These are phyloP conservation scores for Colletotrichum sansevieriae DNA, from an alignment of 2,329 filamentous ascomycete genomes.

Conservation along the genomic window DNA sequence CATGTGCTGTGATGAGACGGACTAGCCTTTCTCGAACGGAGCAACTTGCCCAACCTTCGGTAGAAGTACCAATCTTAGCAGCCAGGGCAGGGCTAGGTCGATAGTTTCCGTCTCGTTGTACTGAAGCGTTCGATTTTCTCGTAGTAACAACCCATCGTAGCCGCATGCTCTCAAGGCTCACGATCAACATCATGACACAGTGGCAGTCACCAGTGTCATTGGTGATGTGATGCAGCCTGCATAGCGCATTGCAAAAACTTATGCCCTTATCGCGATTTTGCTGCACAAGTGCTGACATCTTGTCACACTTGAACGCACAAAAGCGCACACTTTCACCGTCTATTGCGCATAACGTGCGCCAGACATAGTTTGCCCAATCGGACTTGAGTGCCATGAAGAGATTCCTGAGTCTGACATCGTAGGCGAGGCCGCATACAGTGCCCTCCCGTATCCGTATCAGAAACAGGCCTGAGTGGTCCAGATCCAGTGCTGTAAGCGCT, in stretches of 20 bases:
- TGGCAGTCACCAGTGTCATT: slow-evolving; percentile 9
- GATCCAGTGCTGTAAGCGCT: slow-evolving; percentile 5
- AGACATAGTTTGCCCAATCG: slow-evolving; percentile 6
- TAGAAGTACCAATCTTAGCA: slow-evolving; percentile 10
- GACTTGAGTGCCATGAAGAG: slow-evolving; percentile 7
- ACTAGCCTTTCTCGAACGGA: slow-evolving; percentile 26
- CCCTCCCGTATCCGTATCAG: neutral
- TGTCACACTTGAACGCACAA: slow-evolving; percentile 34
- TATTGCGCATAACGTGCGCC: slow-evolving; percentile 23
- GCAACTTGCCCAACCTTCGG: slow-evolving; percentile 27
- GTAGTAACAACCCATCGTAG: neutral
- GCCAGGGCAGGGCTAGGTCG: slow-evolving; percentile 11
- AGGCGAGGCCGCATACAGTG: neutral
- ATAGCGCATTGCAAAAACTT: slow-evolving; percentile 25
- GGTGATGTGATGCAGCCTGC: slow-evolving; percentile 31
- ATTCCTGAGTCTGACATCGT: slow-evolving; percentile 3
- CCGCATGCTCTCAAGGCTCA: neutral
- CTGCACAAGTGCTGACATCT: slow-evolving; percentile 41
- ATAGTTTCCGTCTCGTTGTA: slow-evolving; percentile 16
- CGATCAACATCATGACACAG: neutral
- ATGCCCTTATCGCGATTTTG: slow-evolving; percentile 38
- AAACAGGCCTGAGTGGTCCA: neutral
- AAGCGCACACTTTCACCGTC: slow-evolving; percentile 30
- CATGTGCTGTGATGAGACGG: slow-evolving; percentile 37
- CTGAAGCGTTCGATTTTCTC: neutral